Conservation (phyloP, 1,139 yeast species). For the Geotrichum bryndzae region DNA sequence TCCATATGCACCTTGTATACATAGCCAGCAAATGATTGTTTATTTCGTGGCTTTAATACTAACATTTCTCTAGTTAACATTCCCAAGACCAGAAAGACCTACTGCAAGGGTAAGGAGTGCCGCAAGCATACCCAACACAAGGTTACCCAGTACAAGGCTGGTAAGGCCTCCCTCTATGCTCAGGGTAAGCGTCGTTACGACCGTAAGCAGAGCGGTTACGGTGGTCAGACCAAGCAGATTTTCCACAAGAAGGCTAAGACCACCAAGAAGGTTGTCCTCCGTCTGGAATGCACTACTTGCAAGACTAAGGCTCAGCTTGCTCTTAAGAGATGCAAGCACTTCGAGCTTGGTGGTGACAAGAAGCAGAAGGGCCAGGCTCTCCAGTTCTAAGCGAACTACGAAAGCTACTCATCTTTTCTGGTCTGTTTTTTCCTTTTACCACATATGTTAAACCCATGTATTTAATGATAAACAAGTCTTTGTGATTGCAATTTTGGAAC, state of each 20-base stretch:
- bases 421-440: neutral
- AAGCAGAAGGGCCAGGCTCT: constrained; percentile 99
- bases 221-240: constrained; percentile 99
- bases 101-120: constrained; percentile 99
- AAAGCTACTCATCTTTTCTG: neutral
- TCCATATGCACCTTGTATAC: no score
- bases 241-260: constrained; percentile 99
- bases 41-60: neutral
- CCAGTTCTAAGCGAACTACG: constrained; percentile 7
- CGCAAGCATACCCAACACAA: constrained; percentile 99
- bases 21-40: no score
- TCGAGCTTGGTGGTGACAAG: constrained; percentile 99
- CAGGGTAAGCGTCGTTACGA: constrained; percentile 99
- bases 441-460: neutral
- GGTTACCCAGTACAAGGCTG: constrained; percentile 99
- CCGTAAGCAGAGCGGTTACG: constrained; percentile 99
- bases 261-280: constrained; percentile 98
- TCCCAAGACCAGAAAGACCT: constrained; percentile 99
- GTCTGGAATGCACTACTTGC: constrained; percentile 98
- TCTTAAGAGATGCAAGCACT: constrained; percentile 99
- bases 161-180: constrained; percentile 98
- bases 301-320: constrained; percentile 98
- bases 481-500: neutral
- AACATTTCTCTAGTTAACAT: constrained; percentile 67
- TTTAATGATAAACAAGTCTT: neutral